Percentiles rank a stretch among this genome's conserved stretches.
Conservation (phyloP, 495 filamentous ascomycete species). For the Extremus antarcticus region DNA sequence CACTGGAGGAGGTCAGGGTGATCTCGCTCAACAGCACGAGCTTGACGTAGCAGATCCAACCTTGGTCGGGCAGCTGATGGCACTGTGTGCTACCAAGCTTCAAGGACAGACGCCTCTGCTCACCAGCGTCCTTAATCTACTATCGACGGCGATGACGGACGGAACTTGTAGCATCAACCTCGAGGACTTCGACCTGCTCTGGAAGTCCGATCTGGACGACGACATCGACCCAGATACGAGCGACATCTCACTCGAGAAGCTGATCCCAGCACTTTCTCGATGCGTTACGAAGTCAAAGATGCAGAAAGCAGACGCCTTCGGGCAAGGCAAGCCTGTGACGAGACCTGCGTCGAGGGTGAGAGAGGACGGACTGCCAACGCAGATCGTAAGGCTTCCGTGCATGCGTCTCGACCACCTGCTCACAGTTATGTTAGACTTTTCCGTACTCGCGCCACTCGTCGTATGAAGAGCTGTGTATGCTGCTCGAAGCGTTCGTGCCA, state of each 20-base stretch:
- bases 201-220: slow-evolving; percentile 24
- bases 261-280: slow-evolving; percentile 25
- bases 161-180: not conserved
- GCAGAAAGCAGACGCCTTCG: not conserved
- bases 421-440: no score
- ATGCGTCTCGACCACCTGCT: not conserved
- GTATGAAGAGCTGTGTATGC: slow-evolving; percentile 61
- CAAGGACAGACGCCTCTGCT: slow-evolving; percentile 27
- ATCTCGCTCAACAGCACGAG: slow-evolving; percentile 54
- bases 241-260: slow-evolving; percentile 34
- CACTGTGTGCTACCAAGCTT: slow-evolving; percentile 31
- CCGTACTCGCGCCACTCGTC: slow-evolving; percentile 90
- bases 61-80: slow-evolving; percentile 17
- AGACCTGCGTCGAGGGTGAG: not conserved
- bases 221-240: slow-evolving; percentile 32
- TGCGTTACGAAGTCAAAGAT: slow-evolving; percentile 5
- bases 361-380: slow-evolving; percentile 15
- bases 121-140: slow-evolving; percentile 27
- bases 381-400: slow-evolving; percentile 8
- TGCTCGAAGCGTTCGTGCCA: slow-evolving; percentile 59
- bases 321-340: not conserved
- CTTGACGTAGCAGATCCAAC: slow-evolving; percentile 42
- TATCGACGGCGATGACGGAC: slow-evolving; percentile 16
- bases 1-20: slow-evolving; percentile 68
- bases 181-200: not conserved